phyloP scores from a whole-genome alignment of 2,329 filamentous ascomycete species.

The Beauveria australis region DNA sequence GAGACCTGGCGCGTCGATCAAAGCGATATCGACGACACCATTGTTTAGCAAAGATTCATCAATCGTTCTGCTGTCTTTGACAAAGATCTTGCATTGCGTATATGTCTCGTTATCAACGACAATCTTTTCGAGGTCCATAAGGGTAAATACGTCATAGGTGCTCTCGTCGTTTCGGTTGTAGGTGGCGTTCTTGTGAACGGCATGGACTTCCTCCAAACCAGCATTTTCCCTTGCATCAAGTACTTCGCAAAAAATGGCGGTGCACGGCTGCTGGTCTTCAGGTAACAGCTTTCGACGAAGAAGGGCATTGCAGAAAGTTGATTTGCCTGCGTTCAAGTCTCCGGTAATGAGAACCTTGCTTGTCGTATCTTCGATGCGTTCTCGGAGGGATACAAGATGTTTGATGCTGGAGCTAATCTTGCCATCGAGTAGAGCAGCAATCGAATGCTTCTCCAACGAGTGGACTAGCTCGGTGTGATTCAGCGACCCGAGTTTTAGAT shows the following conservation, averaged over 20 bases:
- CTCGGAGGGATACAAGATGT: constrained; percentile 76
- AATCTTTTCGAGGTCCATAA: constrained; percentile 76
- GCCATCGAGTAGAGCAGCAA: constrained; percentile 83
- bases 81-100: constrained; percentile 93
- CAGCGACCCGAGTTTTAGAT: constrained; percentile 79
- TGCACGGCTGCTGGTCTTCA: constrained; percentile 96
- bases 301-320: constrained; percentile 97
- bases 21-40: constrained; percentile 91
- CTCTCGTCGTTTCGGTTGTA: constrained; percentile 90
- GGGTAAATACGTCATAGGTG: constrained; percentile 79
- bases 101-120: constrained; percentile 84
- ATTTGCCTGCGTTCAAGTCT: constrained; percentile 95
- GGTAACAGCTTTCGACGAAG: constrained; percentile 85
- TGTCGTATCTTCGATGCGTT: constrained; percentile 92
- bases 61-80: constrained; percentile 80
- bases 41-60: constrained; percentile 95
- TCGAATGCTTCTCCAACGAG: constrained; percentile 84
- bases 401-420: constrained; percentile 92
- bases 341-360: constrained; percentile 96
- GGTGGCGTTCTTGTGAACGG: constrained; percentile 68
- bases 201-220: constrained; percentile 89
- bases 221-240: constrained; percentile 86
- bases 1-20: constrained; percentile 92
- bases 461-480: constrained; percentile 89
- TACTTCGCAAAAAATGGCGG: constrained; percentile 96